Evolutionary conservation across 2,329 filamentous ascomycete genomes (phyloP).

Genomic region (Trichoderma oligosporum): DNA sequence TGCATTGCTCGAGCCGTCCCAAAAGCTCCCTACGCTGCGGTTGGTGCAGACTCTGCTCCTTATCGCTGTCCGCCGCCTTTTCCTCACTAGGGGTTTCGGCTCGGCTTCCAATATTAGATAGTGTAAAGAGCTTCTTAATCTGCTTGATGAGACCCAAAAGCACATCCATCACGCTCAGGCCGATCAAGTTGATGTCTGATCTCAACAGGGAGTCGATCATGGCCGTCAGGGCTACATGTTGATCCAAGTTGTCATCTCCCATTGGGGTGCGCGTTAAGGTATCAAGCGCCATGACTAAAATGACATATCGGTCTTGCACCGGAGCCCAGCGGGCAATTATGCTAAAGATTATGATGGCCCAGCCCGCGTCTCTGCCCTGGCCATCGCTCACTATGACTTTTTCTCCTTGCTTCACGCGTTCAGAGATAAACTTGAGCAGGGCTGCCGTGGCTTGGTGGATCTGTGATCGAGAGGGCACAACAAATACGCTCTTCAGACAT

Average conservation of each 20-base stretch:
- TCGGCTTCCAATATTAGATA: conserved; percentile 42
- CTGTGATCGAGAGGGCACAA: conserved; percentile 75
- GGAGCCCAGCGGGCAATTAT: conserved; percentile 83
- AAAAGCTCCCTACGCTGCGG: conserved; percentile 62
- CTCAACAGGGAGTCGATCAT: conserved; percentile 79
- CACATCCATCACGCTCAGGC: conserved; percentile 93
- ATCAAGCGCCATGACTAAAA: conserved; percentile 79
- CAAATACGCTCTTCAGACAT: conserved; percentile 81
- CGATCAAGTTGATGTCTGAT: conserved; percentile 90
- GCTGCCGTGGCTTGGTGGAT: conserved; percentile 72
- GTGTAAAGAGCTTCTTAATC: conserved; percentile 71
- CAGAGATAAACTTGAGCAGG: conserved; percentile 70
- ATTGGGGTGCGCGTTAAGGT: conserved; percentile 65
- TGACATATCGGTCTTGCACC: conserved; percentile 90
- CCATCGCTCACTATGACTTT: conserved; percentile 46
- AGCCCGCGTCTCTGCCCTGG: conserved; percentile 50
- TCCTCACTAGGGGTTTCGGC: conserved; percentile 34
- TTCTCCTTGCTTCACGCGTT: conserved; percentile 51
- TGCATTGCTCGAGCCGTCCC: conserved; percentile 70
- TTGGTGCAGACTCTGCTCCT: conserved; percentile 31
- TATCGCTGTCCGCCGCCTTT: conserved; percentile 31
- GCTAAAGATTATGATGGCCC: conserved; percentile 79
- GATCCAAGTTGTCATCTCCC: conserved; percentile 65
- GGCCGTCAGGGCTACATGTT: conserved; percentile 70
- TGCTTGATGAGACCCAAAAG: conserved; percentile 81